Evolutionary conservation across 176 grass and related monocot genomes (phyloP), one percentile per base, ranked within the genome.

Genomic region (Metroxylon sagu): DNA sequence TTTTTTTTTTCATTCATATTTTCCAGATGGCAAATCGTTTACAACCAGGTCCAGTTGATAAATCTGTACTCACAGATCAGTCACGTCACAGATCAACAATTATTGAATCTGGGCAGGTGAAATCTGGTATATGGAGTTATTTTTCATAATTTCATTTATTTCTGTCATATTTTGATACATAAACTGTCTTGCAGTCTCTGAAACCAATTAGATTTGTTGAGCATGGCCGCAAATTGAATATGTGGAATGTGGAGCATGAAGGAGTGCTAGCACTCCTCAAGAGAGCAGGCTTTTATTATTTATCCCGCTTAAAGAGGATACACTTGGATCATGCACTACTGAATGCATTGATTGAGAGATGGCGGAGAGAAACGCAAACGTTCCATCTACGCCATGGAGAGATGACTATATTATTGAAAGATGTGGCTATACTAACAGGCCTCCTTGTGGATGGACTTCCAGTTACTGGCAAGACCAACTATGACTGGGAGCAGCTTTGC

Each of bases 151-250:
- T 39, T n/a, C 3, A 35, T 39, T 60, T 60, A 30, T 21, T 8
- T 48, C 29, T 48, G 35, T n/a, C 3, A 4, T 60, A 43, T 60
- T 60, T 27, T 60, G 30, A 60, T 29, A 67, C 4, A 52, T 6
- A 19, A 69, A 29, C 64, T 65, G n/a, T 64, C 57, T 53, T 83
- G 61, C 64, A 83, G 80, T 53, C 26, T 16, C 73, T 64, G 48
- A 83, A 83, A 50, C 80, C 74, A 69, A 62, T 77, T 62, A 65
- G 80, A 69, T 83, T 83, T 31, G 68, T 83, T 10, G 74, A 83
- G 56, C 80, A 83, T 59, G 80, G 80, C 28, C 72, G 69, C 3
- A 73, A 59, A 29, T 64, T 83, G 72, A 83, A 77, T 59, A 63
- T 77, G 35, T 73, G 80, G 80, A 64, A 77, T 54, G 53, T 77